Percentiles rank a stretch among this genome's conserved stretches.
Evolutionary conservation across 139 green algal genomes (phyloP).

Genomic region (Picochlorum sp.): DNA sequence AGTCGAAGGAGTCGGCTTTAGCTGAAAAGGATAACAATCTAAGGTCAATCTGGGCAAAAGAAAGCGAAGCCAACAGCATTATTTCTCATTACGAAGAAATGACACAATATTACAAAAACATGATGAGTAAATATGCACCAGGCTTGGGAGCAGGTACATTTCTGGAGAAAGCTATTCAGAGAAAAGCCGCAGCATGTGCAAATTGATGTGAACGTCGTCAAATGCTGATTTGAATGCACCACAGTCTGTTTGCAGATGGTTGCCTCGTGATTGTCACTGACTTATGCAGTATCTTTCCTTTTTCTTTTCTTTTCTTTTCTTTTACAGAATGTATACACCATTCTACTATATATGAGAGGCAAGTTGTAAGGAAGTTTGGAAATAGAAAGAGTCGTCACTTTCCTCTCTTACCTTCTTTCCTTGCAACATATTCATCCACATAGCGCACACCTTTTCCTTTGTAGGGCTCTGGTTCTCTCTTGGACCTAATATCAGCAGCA

Average conservation of each 20-base stretch:
- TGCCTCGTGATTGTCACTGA: no score
- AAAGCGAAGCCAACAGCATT: background rate
- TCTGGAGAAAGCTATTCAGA: conserved; percentile 23
- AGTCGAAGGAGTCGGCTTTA: background rate
- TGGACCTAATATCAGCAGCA: conserved; percentile 67
- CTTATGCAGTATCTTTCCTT: no score
- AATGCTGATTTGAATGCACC: background rate
- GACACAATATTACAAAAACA: conserved; percentile 2
- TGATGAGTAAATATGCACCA: conserved; percentile 30
- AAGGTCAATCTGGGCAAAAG: background rate
- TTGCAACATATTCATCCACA: conserved; percentile 73
- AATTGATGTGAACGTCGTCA: background rate
- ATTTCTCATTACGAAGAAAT: background rate
- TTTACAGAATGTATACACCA: background rate
- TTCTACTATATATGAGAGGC: background rate
- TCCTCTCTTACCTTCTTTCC: conserved; percentile 93
- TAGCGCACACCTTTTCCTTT: conserved; percentile 93
- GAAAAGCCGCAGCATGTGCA: conserved; percentile 6
- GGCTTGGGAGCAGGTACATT: conserved; percentile 30
- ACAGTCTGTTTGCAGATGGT: no score
- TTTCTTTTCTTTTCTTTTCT: background rate
- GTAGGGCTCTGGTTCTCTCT: conserved; percentile 89
- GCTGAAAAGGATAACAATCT: background rate
- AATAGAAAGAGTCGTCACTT: conserved; percentile 44
- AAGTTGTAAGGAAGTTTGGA: background rate